Base-by-base conservation (phyloP, 2,329 filamentous ascomycete genomes). In the Aquanectria penicillioides region DNA sequence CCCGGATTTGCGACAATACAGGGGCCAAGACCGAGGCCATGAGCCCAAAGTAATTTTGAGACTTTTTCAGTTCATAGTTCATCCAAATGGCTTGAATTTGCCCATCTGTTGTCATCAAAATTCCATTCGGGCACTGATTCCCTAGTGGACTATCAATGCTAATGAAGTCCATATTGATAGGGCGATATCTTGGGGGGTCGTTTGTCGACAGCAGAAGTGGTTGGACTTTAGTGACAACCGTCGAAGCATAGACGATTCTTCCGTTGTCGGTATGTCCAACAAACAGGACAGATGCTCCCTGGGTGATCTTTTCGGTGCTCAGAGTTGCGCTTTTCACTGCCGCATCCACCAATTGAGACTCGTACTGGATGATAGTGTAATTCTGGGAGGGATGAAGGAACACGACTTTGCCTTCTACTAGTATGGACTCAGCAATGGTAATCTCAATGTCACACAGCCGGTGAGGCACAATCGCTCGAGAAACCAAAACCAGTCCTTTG, bases 191-290 rank as follows among this genome's bases (percentile, higher is more conserved):
- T 5, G 95, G 95, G 6, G 95, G 94, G 2, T 92, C 88, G 76
- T 97, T 98, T 22, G 95, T 93, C 1, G 95, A 95, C 61, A 99
- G 98, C 1, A 94, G 92, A 3, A 98, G 95, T 2, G 95, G 95
- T 10, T 94, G 98, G 71, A 99, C 96, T 74, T 99, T 96, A 1
- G 96, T 99, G 12, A 99, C 93, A 0, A 91, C 93, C 0, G 95
- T 98, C 68, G 97, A 93, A 5, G 93, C 92, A 67, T 97, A 92
- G 4, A 98, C 94, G 34, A 97, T 92, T 29, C 94, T 88, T 61
- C 94, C 90, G 65, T 97, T 98, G 66, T 96, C 89, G 73, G 99
- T 99, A 80, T 97, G 96, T n/a, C 95, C 96, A 63, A 99, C 91
- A 77, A 99, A 99, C 66, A 97, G 94, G 0, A 94, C 97, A 56